Percentiles rank a stretch among this genome's conserved stretches.
Evolutionary conservation across 192 early-diverging fungal genomes (phyloP).

Genomic region (Cetraspora pellucida): DNA sequence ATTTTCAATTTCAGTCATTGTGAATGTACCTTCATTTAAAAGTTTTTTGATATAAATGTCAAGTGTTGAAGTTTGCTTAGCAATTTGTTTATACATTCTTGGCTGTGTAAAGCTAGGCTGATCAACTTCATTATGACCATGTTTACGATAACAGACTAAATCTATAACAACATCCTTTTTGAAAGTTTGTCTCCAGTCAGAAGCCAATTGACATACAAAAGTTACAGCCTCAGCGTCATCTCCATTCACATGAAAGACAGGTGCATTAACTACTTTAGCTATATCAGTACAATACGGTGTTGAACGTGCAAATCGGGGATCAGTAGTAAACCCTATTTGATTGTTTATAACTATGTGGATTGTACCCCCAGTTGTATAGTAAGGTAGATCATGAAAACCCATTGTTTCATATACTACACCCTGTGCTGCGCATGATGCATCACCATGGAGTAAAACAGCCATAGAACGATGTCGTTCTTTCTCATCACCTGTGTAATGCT

Average conservation of each 20-base stretch:
- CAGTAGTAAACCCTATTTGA: conserved; percentile 99
- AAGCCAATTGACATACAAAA: conserved; percentile 91
- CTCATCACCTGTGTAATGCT: conserved; percentile 91
- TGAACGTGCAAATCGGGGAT: conserved; percentile 92
- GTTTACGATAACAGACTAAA: conserved; percentile 95
- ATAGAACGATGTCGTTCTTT: conserved; percentile 79
- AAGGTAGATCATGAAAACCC: conserved; percentile 93
- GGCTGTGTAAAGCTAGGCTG: conserved; percentile 99
- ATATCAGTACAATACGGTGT: conserved; percentile 98
- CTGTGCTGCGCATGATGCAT: conserved; percentile 98
- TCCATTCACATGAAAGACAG: conserved; percentile 98
- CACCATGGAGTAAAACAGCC: conserved; percentile 95
- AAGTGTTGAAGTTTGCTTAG: conserved; percentile 79
- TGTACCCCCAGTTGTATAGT: conserved; percentile 95
- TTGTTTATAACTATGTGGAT: conserved; percentile 99
- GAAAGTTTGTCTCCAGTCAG: conserved; percentile 95
- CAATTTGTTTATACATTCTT: conserved; percentile 92
- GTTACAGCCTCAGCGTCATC: conserved; percentile 98
- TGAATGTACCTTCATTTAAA: conserved; percentile 81
- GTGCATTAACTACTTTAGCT: conserved; percentile 93
- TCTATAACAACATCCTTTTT: conserved; percentile 97
- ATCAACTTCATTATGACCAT: conserved; percentile 99
- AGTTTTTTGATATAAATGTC: conserved; percentile 87
- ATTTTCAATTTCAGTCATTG: conserved; percentile 76
- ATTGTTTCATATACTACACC: conserved; percentile 98